Evolutionary conservation across 2,329 filamentous ascomycete genomes (phyloP).

Genomic region (Pseudogymnoascus sp.): DNA sequence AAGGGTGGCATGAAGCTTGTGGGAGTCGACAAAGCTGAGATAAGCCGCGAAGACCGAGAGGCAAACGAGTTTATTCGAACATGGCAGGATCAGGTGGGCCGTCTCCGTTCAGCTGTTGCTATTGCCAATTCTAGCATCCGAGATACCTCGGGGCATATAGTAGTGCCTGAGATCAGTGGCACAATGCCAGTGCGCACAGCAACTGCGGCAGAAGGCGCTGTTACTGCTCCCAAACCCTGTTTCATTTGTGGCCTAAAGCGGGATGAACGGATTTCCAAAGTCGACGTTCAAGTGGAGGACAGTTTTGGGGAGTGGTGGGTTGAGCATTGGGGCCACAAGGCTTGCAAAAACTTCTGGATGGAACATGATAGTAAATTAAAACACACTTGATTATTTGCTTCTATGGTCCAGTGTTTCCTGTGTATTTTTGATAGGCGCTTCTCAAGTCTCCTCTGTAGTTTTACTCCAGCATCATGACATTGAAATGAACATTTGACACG

Average conservation of each 20-base stretch:
- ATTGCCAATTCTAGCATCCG: slow-evolving; percentile 46
- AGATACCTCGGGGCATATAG: slow-evolving; percentile 26
- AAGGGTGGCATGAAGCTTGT: slow-evolving; percentile 89
- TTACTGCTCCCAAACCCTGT: slow-evolving; percentile 69
- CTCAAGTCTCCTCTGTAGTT: background rate
- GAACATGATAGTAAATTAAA: slow-evolving; percentile 64
- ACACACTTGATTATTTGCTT: slow-evolving; percentile 32
- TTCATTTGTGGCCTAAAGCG: slow-evolving; percentile 81
- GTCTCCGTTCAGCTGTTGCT: slow-evolving; percentile 65
- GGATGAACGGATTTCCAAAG: slow-evolving; percentile 70
- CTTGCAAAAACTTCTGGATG: slow-evolving; percentile 81
- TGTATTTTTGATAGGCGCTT: background rate
- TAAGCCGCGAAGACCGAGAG: slow-evolving; percentile 77
- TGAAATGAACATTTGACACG: background rate
- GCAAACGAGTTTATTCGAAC: slow-evolving; percentile 66
- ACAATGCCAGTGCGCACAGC: slow-evolving; percentile 60
- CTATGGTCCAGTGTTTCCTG: too few relatives aligned
- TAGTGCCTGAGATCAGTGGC: slow-evolving; percentile 64
- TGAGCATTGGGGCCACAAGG: slow-evolving; percentile 76
- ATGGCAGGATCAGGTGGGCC: slow-evolving; percentile 71
- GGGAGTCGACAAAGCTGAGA: slow-evolving; percentile 75
- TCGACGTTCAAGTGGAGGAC: slow-evolving; percentile 67
- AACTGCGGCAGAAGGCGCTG: slow-evolving; percentile 55
- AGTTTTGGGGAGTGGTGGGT: slow-evolving; percentile 97
- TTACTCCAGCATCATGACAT: background rate